These are phyloP conservation scores for Clarireedia monteithiana DNA, from an alignment of 2,329 filamentous ascomycete species.

Conservation along the genomic window DNA sequence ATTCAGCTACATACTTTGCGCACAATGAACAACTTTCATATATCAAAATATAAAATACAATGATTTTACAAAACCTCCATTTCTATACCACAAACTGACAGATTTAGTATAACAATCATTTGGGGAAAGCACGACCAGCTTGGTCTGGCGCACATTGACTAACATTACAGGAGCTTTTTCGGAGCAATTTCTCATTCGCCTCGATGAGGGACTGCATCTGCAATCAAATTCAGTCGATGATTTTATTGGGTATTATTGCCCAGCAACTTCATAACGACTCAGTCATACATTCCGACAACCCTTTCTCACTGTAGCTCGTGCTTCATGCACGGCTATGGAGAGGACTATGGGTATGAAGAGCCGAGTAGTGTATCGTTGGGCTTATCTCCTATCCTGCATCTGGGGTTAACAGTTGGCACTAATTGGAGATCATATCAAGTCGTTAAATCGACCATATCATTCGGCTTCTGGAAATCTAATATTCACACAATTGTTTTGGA, in stretches of 20 bases:
- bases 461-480: too few relatives aligned
- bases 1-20: neutral
- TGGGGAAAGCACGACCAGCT: too few relatives aligned
- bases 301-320: constrained; percentile 24
- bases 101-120: too few relatives aligned
- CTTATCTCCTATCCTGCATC: too few relatives aligned
- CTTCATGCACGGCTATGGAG: constrained; percentile 42
- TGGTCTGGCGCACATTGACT: too few relatives aligned
- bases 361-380: too few relatives aligned
- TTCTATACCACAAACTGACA: neutral
- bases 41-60: neutral
- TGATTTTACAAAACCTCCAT: neutral
- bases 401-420: too few relatives aligned
- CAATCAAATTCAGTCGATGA: neutral
- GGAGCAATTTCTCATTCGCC: too few relatives aligned
- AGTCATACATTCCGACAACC: constrained; percentile 13
- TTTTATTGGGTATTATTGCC: constrained; percentile 15
- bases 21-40: neutral
- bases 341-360: constrained; percentile 29
- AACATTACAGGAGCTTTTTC: too few relatives aligned
- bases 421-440: too few relatives aligned
- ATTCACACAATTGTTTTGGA: too few relatives aligned
- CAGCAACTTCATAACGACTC: constrained; percentile 42
- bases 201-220: neutral
- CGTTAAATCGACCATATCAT: too few relatives aligned